These are phyloP conservation scores for Gossypioides kirkii DNA, from an alignment of 345 rosid genomes.

Conservation along the genomic window DNA sequence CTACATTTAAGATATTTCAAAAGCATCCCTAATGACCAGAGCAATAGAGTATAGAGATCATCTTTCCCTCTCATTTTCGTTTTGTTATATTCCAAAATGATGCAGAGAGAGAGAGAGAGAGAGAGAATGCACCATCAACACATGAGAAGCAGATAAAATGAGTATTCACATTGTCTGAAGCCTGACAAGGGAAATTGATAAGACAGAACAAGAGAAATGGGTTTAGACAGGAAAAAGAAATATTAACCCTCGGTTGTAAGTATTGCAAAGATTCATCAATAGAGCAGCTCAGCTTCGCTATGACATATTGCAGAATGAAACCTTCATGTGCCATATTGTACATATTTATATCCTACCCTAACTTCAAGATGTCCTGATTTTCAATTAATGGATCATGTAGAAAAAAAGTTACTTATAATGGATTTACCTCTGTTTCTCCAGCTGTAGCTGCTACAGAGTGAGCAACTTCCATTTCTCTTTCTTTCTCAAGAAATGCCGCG, in stretches of 20 bases:
- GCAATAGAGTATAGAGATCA: background rate
- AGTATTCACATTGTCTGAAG: constrained; percentile 53
- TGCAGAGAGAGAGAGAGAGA: background rate
- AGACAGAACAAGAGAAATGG: background rate
- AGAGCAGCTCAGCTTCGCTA: background rate
- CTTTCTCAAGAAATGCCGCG: constrained; percentile 70
- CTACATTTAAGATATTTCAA: background rate
- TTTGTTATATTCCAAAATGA: background rate
- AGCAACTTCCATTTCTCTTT: constrained; percentile 79
- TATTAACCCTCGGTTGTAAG: background rate
- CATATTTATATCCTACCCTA: background rate
- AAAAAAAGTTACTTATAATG: background rate
- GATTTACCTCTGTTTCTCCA: constrained; percentile 70
- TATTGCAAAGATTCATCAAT: background rate
- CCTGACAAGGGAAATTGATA: constrained; percentile 37
- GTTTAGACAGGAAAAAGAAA: background rate
- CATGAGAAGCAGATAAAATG: constrained; percentile 87
- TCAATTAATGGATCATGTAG: background rate
- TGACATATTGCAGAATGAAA: no score
- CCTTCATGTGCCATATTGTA: background rate
- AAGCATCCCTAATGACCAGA: background rate
- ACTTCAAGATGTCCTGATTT: background rate
- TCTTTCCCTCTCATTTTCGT: background rate
- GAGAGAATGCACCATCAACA: constrained; percentile 55
- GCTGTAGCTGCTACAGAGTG: constrained; percentile 84